Conservation (phyloP, 768 basidiomycete genomes). For the Boletales sp. region DNA sequence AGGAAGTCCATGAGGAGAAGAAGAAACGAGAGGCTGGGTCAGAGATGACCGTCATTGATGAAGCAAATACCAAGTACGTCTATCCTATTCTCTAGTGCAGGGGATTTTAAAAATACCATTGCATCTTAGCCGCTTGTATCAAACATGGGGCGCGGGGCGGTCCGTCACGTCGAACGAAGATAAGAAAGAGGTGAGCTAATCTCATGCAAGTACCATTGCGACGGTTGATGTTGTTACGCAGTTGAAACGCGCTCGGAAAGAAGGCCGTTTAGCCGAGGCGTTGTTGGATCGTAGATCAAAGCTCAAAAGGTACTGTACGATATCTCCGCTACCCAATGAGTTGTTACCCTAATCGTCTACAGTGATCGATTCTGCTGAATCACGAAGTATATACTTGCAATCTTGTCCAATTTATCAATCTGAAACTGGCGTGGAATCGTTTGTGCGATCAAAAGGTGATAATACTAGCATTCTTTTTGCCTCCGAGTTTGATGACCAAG, state of each 20-base stretch:
- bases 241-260: conserved; percentile 76
- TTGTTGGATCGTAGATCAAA: conserved; percentile 78
- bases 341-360: conserved; percentile 4
- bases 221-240: conserved; percentile 26
- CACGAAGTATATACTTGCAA: conserved; percentile 12
- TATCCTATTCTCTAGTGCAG: not conserved
- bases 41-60: conserved; percentile 58
- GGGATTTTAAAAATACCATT: not conserved
- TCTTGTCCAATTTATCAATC: not conserved
- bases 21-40: conserved; percentile 60
- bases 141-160: conserved; percentile 83
- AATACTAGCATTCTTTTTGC: not conserved
- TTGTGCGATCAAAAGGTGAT: not conserved
- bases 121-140: conserved; percentile 57
- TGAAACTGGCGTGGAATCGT: not conserved
- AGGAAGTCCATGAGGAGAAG: conserved; percentile 75
- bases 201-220: not conserved
- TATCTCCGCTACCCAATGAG: not conserved
- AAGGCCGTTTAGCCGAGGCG: conserved; percentile 77
- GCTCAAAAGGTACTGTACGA: conserved; percentile 63
- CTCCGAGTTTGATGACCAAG: not conserved
- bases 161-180: conserved; percentile 67
- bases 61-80: conserved; percentile 69
- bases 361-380: conserved; percentile 47
- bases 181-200: conserved; percentile 59